Evolutionary conservation across 768 basidiomycete species (phyloP).

Genomic region (Hebeloma cylindrosporum): DNA sequence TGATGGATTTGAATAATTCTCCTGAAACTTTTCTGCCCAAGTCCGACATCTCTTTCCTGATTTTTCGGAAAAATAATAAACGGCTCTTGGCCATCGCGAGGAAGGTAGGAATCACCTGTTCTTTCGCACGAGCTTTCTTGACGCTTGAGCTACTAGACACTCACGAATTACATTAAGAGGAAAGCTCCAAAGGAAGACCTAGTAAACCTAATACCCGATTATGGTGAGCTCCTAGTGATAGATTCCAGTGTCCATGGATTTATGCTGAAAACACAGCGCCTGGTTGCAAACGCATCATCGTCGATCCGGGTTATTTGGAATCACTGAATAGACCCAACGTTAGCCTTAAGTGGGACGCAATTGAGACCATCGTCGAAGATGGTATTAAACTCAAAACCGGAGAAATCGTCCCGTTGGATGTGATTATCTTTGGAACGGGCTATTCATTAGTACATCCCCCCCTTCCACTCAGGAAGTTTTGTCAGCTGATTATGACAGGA

Average conservation of each 20-base stretch:
- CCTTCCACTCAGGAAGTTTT: neutral
- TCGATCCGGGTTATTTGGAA: slow-evolving; percentile 60
- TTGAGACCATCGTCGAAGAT: slow-evolving; percentile 48
- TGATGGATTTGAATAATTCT: neutral
- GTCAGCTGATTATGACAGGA: slow-evolving; percentile 30
- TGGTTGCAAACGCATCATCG: slow-evolving; percentile 65
- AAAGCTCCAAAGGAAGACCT: slow-evolving; percentile 50
- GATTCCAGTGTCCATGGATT: neutral
- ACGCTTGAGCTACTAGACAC: slow-evolving; percentile 27
- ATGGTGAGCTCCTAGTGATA: slow-evolving; percentile 36
- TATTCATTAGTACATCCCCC: slow-evolving; percentile 37
- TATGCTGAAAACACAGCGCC: slow-evolving; percentile 40
- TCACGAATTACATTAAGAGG: slow-evolving; percentile 46
- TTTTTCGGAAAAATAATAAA: slow-evolving; percentile 42
- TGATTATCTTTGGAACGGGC: slow-evolving; percentile 59
- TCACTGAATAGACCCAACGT: slow-evolving; percentile 55
- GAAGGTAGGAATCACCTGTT: slow-evolving; percentile 27
- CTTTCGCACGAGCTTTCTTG: neutral
- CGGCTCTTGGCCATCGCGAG: slow-evolving; percentile 28
- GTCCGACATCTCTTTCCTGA: slow-evolving; percentile 38
- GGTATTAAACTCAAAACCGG: slow-evolving; percentile 52
- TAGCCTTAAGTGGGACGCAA: slow-evolving; percentile 45
- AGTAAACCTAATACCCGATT: slow-evolving; percentile 48
- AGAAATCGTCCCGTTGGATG: slow-evolving; percentile 49
- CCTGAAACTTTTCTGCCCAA: slow-evolving; percentile 17